Base-by-base conservation (phyloP, 768 basidiomycete species). In the Leccinum aurantiacum region DNA sequence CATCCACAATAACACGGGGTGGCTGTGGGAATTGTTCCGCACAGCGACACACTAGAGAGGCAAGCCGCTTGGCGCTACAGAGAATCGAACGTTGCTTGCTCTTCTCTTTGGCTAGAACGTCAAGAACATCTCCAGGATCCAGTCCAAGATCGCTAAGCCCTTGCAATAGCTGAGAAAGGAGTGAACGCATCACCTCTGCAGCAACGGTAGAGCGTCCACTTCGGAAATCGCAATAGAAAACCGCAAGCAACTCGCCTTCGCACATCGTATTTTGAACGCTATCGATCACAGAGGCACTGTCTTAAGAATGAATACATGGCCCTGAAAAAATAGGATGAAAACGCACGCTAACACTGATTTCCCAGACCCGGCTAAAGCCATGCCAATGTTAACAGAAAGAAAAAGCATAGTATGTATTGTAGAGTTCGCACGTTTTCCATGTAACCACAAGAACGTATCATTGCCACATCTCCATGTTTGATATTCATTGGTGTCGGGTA, bases 1-100 rank as follows among this genome's bases (percentile, higher is more conserved):
- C 67, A 19, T 68, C 65, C 2, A 68, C 53, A 4, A 63, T 48
- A 1, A 64, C 1, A 6, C 56, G n/a, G 0, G 63, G 67, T 5
- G 13, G 61, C 11, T 17, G 50, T 7, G 2, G 13, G 11, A 62
- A 41, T 11, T 7, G 15, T 11, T 37, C 41, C 6, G 51, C 62
- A 1, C 35, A 31, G 6, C 35, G 19, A 10, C 59, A 62, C 10
- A 22, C 11, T 4, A 47, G 19, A 10, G 11, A 3, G 19, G 46
- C 46, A 10, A 47, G 46, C 46, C 46, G 46, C 46, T 47, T 47
- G 19, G 46, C 46, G n/a, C 19, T 47, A 10, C 46, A 11, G 3
- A 22, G 46, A 47, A 47, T 47, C 46, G 46, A 47, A 19, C 46
- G n/a, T n/a, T 22, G n/a, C 11, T n/a, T 19, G 11, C 4, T 47